A percentile compares a stretch with the other conserved stretches of the same genome.
Evolutionary conservation across 2,329 filamentous ascomycete species (phyloP).

Genomic region (Paracoccidioides lutzii): DNA sequence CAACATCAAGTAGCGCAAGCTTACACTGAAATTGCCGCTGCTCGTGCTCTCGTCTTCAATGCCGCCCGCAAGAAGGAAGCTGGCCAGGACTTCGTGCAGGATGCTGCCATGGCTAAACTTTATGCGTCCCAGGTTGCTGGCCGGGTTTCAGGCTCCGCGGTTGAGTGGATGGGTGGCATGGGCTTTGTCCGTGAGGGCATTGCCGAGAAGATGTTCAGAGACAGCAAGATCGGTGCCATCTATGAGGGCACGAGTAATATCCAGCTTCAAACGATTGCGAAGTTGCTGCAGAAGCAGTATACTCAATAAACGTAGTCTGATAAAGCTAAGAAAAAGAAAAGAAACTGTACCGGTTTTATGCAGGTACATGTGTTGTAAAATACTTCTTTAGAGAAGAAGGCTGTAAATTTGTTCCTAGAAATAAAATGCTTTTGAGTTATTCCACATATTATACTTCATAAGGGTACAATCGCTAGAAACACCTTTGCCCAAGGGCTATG

Average conservation of each 20-base stretch:
- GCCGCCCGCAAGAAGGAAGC: constrained; percentile 96
- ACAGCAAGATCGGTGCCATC: constrained; percentile 97
- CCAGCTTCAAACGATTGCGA: constrained; percentile 58
- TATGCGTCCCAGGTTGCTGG: constrained; percentile 88
- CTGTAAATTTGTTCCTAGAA: too few species aligned
- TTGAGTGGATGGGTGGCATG: constrained; percentile 99
- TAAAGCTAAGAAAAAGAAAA: not conserved
- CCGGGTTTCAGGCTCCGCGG: constrained; percentile 67
- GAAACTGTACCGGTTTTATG: too few species aligned
- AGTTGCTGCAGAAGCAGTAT: constrained; percentile 56
- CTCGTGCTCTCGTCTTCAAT: constrained; percentile 86
- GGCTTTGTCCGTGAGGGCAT: constrained; percentile 93
- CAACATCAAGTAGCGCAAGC: constrained; percentile 96
- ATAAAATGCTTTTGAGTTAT: too few species aligned
- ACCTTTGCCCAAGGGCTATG: too few species aligned
- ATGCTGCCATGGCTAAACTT: constrained; percentile 97
- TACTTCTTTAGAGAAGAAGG: too few species aligned
- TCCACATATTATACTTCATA: too few species aligned
- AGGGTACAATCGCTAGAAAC: too few species aligned
- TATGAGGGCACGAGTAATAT: constrained; percentile 73
- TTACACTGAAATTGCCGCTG: constrained; percentile 85
- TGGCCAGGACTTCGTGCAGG: constrained; percentile 84
- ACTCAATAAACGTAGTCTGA: constrained; percentile 34
- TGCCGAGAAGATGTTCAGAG: constrained; percentile 94
- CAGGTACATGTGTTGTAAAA: too few species aligned